Conservation (phyloP, 495 filamentous ascomycete genomes). For the Aspergillus cavernicola region DNA sequence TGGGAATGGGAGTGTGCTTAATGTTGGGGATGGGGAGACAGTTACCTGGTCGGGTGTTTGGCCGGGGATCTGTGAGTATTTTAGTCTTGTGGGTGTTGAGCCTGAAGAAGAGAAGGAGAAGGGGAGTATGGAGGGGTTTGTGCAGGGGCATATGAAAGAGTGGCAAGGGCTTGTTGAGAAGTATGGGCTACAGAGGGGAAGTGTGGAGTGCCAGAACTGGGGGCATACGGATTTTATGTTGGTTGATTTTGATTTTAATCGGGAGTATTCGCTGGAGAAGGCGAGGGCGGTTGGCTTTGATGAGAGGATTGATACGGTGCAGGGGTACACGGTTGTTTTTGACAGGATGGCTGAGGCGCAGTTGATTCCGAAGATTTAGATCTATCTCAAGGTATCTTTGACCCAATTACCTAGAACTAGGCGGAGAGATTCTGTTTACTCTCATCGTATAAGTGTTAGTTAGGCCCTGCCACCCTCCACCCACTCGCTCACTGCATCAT, state of each 20-base stretch:
- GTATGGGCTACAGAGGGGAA: background rate
- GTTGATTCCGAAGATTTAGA: conserved; percentile 10
- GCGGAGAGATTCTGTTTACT: no score
- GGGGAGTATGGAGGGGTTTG: conserved; percentile 9
- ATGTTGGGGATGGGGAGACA: conserved; percentile 27
- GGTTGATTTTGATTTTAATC: background rate
- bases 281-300: conserved; percentile 15
- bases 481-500: no score
- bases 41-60: conserved; percentile 32
- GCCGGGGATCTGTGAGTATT: conserved; percentile 29
- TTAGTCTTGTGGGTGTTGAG: conserved; percentile 32
- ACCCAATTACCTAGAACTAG: no score
- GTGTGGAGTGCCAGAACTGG: background rate
- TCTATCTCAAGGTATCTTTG: background rate
- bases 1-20: conserved; percentile 25
- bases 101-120: conserved; percentile 8
- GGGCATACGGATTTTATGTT: background rate
- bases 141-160: conserved; percentile 3
- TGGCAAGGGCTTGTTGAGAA: background rate
- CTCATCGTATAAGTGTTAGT: no score
- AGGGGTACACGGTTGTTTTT: conserved; percentile 14
- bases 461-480: no score
- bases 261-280: background rate
- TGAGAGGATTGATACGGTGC: conserved; percentile 12
- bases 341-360: conserved; percentile 16